phyloP scores from a whole-genome alignment of 2,329 filamentous ascomycete genomes.

The Calonectria ilicicola region DNA sequence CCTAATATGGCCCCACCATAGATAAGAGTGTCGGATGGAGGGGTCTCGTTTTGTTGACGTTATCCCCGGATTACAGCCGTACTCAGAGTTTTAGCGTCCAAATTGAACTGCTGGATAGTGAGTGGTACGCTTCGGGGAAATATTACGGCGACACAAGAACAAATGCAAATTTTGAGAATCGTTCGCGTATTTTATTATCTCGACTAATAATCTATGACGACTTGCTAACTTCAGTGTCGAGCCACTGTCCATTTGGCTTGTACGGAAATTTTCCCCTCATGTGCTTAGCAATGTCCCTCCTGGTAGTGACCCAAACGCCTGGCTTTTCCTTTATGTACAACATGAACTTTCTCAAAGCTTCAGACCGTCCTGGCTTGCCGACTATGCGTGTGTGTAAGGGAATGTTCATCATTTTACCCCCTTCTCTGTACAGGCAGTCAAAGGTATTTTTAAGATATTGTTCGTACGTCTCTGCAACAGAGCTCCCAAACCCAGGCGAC shows the following conservation, averaged over 20 bases:
- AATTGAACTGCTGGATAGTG: too few species aligned
- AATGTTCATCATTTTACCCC: conserved; percentile 57
- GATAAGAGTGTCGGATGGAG: neutral
- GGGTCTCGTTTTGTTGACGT: neutral
- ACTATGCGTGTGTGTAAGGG: conserved; percentile 54
- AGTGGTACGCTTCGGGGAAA: too few species aligned
- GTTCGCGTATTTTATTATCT: too few species aligned
- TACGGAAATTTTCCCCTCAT: conserved; percentile 11
- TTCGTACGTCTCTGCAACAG: conserved; percentile 2
- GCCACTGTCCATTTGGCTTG: neutral
- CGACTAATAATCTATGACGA: neutral
- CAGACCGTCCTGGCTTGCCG: conserved; percentile 53
- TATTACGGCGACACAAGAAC: too few species aligned
- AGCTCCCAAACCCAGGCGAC: conserved; percentile 53
- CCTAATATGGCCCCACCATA: neutral
- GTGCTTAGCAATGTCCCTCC: conserved; percentile 9
- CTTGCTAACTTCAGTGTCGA: neutral
- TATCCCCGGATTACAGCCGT: neutral
- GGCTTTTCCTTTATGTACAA: conserved; percentile 13
- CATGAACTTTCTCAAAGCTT: conserved; percentile 43
- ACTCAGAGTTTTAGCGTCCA: neutral
- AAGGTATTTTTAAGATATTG: conserved; percentile 50
- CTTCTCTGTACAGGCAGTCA: conserved; percentile 54
- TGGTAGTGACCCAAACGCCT: conserved; percentile 12
- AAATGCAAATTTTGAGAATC: neutral